Base-by-base conservation (phyloP, 306 rosid genomes). In the Pachyrhizus erosus region DNA sequence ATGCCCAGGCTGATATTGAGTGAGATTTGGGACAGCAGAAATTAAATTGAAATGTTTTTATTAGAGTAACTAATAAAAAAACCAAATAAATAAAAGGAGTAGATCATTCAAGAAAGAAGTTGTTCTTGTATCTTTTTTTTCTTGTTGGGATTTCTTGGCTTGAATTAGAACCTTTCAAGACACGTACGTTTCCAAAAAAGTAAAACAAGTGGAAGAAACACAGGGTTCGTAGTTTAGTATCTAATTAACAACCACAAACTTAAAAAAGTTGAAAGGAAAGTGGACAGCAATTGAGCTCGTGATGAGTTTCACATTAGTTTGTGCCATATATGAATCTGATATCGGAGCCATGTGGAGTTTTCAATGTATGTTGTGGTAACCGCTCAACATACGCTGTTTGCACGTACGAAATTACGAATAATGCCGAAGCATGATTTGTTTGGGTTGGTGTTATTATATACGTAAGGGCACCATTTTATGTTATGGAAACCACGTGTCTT, bases 331-430 rank as follows among this genome's bases (percentile, higher is more conserved):
- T 37, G 69, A 57, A 75, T 34, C 12, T 37, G 5, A 42, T 5
- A 76, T 17, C 26, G 37, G 12, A 23, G 70, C 60, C 77, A 70
- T 40, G 7, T 79, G 40, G 18, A 14, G 54, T 78, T 81, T 12
- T 17, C 67, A 40, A 9, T 61, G 48, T 26, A 20, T 45, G 61
- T 80, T 14, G 13, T 15, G 27, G 9, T 2, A 37, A 39, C 31
- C 27, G 23, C 15, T 70, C 0, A 21, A 43, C 52, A 70, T 57
- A n/a, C 39, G 37, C 24, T 8, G 24, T 70, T 67, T n/a, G 62
- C 48, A 34, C 10, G 5, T 60, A 60, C 18, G 2, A 20, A 52
- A 20, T 18, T 52, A n/a, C 12, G 10, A 52, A 52, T 8, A 18
- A 52, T 52, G 24, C 8, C 1, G 26, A 52, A 6, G 3, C 29